A percentile compares a stretch with the other conserved stretches of the same genome.
Evolutionary conservation across 768 basidiomycete species (phyloP).

Genomic region (Postia placenta): DNA sequence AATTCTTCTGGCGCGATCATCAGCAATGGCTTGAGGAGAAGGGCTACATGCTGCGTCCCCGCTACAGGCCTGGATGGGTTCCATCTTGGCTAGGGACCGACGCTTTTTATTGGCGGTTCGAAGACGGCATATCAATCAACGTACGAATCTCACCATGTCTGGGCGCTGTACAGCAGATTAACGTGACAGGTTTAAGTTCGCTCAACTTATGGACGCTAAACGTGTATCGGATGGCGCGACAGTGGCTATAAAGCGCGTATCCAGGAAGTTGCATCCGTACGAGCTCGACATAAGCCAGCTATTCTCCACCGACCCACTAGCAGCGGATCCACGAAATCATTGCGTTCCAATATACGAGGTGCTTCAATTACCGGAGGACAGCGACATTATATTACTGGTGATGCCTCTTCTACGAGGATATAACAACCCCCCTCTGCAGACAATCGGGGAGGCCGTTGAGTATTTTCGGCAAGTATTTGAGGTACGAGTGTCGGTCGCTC

Average conservation of each 20-base stretch:
- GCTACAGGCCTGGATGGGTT: constrained; percentile 20
- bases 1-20: constrained; percentile 11
- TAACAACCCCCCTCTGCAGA: constrained; percentile 26
- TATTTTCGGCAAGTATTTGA: constrained; percentile 30
- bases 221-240: constrained; percentile 14
- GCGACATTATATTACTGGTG: constrained; percentile 21
- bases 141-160: neutral
- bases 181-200: neutral
- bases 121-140: constrained; percentile 1
- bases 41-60: constrained; percentile 21
- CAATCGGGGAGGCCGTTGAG: constrained; percentile 30
- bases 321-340: constrained; percentile 21
- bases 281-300: constrained; percentile 22
- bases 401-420: constrained; percentile 26
- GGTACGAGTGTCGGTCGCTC: constrained; percentile 11
- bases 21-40: constrained; percentile 12
- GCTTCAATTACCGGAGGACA: constrained; percentile 10
- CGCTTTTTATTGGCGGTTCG: neutral
- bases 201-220: constrained; percentile 17
- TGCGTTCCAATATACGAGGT: constrained; percentile 20
- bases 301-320: constrained; percentile 18
- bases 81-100: constrained; percentile 19
- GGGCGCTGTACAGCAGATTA: neutral
- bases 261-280: constrained; percentile 11
- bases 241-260: constrained; percentile 18